Evolutionary conservation across 257 asterid species (phyloP).

Genomic region (Solanum chiquidenum): DNA sequence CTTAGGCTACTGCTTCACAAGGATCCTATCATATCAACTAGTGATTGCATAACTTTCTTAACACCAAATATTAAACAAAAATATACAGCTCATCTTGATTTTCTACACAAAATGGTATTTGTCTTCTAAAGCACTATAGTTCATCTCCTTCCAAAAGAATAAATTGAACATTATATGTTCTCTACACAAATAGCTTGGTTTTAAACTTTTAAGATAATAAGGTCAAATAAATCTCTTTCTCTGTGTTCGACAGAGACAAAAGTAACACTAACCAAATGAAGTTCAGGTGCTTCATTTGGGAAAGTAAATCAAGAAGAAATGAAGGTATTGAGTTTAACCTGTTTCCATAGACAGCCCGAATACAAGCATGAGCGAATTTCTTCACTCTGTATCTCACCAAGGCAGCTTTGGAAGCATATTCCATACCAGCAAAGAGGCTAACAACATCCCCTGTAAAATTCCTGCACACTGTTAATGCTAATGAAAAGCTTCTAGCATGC

Average conservation of each 20-base stretch:
- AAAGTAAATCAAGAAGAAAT: not conserved
- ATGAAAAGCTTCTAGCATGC: not conserved
- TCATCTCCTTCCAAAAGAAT: not conserved
- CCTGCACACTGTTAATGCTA: not conserved
- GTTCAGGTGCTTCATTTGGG: not conserved
- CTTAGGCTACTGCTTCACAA: not conserved
- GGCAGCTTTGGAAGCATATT: constrained; percentile 40
- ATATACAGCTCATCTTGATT: not conserved
- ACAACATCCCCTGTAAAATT: constrained; percentile 35
- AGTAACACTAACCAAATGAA: not conserved
- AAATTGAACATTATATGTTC: not conserved
- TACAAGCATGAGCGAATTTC: constrained; percentile 54
- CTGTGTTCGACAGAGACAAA: not conserved
- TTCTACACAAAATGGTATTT: not conserved
- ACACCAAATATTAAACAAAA: not conserved
- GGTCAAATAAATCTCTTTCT: not conserved
- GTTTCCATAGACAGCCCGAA: constrained; percentile 60
- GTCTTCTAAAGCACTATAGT: not conserved
- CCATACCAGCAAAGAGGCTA: constrained; percentile 54
- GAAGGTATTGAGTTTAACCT: constrained; percentile 37
- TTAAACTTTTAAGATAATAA: not conserved
- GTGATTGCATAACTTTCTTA: not conserved
- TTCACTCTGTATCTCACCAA: constrained; percentile 78
- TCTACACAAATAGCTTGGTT: not conserved
- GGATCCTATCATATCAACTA: not conserved